Percentiles rank a stretch among this genome's conserved stretches.
These are phyloP conservation scores for Rhynchosporium agropyri DNA, from an alignment of 2,329 filamentous ascomycete species.

Conservation along the genomic window DNA sequence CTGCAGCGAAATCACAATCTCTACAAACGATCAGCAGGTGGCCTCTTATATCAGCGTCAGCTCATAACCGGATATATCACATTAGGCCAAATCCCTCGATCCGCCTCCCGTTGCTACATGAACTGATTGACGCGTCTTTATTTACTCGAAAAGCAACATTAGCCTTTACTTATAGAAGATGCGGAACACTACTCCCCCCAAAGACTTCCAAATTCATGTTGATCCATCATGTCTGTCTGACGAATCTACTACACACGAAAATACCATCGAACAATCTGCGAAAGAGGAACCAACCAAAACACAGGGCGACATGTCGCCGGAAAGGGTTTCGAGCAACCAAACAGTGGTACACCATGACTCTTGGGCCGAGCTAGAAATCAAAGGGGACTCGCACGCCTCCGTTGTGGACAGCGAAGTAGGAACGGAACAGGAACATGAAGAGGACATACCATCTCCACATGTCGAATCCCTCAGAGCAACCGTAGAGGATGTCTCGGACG, in stretches of 20 bases:
- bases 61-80: conserved; percentile 3
- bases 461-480: conserved; percentile 4
- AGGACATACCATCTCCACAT: conserved; percentile 9
- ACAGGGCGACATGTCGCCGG: conserved; percentile 31
- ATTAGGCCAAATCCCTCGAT: conserved; percentile 14
- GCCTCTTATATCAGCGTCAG: conserved; percentile 4
- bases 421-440: conserved; percentile 20
- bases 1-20: neutral
- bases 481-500: conserved; percentile 6
- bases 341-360: conserved; percentile 36
- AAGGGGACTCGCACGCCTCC: too few species aligned
- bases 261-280: neutral
- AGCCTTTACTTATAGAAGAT: conserved; percentile 29
- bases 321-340: conserved; percentile 32
- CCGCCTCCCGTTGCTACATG: conserved; percentile 37
- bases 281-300: conserved; percentile 1
- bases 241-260: conserved; percentile 19
- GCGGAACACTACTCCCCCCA: conserved; percentile 31
- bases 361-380: neutral
- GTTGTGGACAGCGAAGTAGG: neutral
- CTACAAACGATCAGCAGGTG: neutral
- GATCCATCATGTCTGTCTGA: conserved; percentile 38
- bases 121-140: conserved; percentile 29
- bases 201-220: conserved; percentile 40
- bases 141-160: conserved; percentile 28